phyloP scores from a whole-genome alignment of 345 rosid species.

The Melaleuca alternifolia region DNA sequence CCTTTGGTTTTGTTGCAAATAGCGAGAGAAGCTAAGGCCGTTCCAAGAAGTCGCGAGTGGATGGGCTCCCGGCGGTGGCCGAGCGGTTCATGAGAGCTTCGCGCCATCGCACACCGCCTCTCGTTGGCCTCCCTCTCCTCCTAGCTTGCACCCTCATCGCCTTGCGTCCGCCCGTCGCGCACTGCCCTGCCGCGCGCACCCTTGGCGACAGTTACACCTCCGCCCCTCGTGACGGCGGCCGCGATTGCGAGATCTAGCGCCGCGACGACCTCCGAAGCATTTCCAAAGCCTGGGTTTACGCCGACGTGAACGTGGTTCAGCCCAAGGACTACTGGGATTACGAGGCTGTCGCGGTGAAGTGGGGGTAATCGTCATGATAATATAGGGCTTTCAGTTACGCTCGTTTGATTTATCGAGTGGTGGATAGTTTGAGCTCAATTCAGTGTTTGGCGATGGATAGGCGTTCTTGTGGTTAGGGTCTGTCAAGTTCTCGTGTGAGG shows the following conservation, averaged over 20 bases:
- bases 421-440: not conserved
- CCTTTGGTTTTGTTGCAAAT: not conserved
- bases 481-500: not conserved
- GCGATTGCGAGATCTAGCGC: not conserved
- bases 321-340: conserved; percentile 73
- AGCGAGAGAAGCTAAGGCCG: not conserved
- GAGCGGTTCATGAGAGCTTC: not conserved
- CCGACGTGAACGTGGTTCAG: conserved; percentile 74
- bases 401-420: not conserved
- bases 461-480: not conserved
- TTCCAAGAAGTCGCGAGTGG: not conserved
- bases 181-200: conserved; percentile 28
- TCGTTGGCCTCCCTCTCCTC: conserved; percentile 22
- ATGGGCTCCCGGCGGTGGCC: not conserved
- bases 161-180: conserved; percentile 39
- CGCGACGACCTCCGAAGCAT: conserved; percentile 19
- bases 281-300: conserved; percentile 86
- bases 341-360: conserved; percentile 39
- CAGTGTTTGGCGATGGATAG: not conserved
- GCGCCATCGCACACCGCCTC: not conserved
- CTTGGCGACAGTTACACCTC: not conserved
- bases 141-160: conserved; percentile 37
- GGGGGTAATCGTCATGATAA: conserved; percentile 47
- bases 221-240: not conserved
- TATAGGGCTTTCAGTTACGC: not conserved